Conservation (phyloP, 2,329 filamentous ascomycete genomes). For the Botrytis cinerea region DNA sequence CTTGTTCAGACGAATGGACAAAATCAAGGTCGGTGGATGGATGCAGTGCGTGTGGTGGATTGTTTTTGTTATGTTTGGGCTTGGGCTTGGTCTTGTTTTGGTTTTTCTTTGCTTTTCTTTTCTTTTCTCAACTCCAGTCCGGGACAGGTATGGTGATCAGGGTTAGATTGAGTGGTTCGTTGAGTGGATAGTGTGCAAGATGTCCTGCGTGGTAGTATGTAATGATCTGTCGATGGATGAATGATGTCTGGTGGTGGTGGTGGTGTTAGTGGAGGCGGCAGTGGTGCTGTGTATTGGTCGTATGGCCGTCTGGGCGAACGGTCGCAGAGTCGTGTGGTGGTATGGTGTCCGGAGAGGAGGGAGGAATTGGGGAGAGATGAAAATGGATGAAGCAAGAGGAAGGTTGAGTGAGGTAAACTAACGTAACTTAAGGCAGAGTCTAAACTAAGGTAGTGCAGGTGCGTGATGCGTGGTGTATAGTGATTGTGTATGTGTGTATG, state of each 20-base stretch:
- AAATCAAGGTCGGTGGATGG: conserved; percentile 9
- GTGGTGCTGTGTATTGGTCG: background rate
- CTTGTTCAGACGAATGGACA: background rate
- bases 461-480: conserved; percentile 1
- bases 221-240: conserved; percentile 8
- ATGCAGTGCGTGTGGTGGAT: conserved; percentile 22
- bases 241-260: background rate
- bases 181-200: conserved; percentile 2
- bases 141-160: background rate
- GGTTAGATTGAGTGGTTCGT: background rate
- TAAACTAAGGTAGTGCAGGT: background rate
- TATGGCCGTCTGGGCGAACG: background rate
- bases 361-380: background rate
- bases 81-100: background rate
- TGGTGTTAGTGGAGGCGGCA: background rate
- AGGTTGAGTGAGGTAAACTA: background rate
- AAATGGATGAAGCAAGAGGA: background rate
- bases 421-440: background rate
- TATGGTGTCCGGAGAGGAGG: background rate
- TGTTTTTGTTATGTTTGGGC: background rate
- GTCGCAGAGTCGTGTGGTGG: background rate
- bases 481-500: background rate
- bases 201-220: background rate
- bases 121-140: background rate
- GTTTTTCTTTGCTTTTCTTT: background rate